Evolutionary conservation across 2,329 filamentous ascomycete genomes (phyloP), one percentile per base, ranked within the genome.

Genomic region (Trichoderma pleuroti): DNA sequence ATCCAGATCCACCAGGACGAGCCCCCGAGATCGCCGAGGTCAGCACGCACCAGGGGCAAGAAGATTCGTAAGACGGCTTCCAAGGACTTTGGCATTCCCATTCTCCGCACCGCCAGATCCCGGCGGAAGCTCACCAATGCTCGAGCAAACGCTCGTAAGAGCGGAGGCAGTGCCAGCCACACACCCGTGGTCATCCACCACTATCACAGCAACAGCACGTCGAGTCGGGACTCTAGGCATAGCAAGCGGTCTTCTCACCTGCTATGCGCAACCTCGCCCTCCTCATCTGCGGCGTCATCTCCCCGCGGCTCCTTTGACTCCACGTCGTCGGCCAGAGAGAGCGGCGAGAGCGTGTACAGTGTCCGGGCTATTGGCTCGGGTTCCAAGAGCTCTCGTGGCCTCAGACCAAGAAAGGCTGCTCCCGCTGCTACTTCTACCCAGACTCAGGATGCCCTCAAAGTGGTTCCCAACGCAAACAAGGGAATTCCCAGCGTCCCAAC

Each of bases 11-110:
- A 70, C 39, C 56, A 64, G 21, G 70, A 71, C 36, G 65, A 46
- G 32, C 59, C 42, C 1, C 69, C 61, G 28, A 72, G 68, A 34
- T 59, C 42, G 5, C 69, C 61, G 28, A 72, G 68, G 16, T 73
- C 71, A 65, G 70, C 70, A 69, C 70, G 21, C 21, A 30, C 39
- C 21, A 68, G 56, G 42, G 54, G 65, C 46, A 68, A 75, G 14
- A 87, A 87, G 77, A 79, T 88, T 62, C 85, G 87, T 69, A 86
- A 86, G 79, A 84, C 82, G 9, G 79, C 83, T 69, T 82, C 83
- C n/a, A 79, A 82, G 12, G 79, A 84, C 72, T 81, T 86, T 72
- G 73, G 80, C 67, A 69, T 78, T 65, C 70, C 78, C 14, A 77
- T 80, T 36, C 72, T 83, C 32, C 78, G 80, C 49, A 76, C 73